Base-by-base conservation (phyloP, 768 basidiomycete species). In the Trametes cubensis region DNA sequence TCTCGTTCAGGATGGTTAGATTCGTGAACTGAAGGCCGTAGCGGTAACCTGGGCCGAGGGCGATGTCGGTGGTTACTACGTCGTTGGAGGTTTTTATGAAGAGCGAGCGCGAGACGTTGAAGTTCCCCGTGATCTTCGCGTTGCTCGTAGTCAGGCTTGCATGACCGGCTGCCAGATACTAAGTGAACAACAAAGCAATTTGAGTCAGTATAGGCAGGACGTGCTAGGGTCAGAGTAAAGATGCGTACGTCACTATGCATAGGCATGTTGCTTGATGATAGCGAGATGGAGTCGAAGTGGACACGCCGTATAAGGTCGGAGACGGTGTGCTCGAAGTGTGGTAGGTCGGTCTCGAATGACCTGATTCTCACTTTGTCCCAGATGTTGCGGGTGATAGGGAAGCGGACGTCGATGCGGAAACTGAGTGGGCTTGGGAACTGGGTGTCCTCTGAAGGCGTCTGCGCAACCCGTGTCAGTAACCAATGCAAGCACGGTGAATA, bases 61-160 rank as follows among this genome's bases (percentile, higher is more conserved):
- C 72, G 42, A 83, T 77, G 38, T 72, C 67, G 0, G 75, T 74
- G 4, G 68, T 51, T 62, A 87, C 79, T 4, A 49, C 67, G 0
- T 71, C 74, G 63, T 85, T 84, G 21, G 75, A 64, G n/a, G 76
- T 77, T 18, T 44, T 26, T 25, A 82, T 61, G 11, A 41, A 49
- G 26, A 87, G 72, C 3, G 71, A 71, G 1, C 75, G 70, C 15
- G 72, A 67, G 4, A 74, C 71, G 26, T 75, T 75, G 70, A 78
- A 83, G 18, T 58, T 63, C 3, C 86, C 85, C 3, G 62, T 65
- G 38, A 88, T 83, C 8, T 64, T 67, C n/a, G 77, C 78, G 51
- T 83, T 85, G 6, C 75, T 65, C 1, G 81, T 81, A n/a, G 61
- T 53, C 53, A 81, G 67, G 13, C 47, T 30, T 6, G 70, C 75